A percentile compares a stretch with the other conserved stretches of the same genome.
Evolutionary conservation across 768 basidiomycete genomes (phyloP).

Genomic region (Tricholoma sp.): DNA sequence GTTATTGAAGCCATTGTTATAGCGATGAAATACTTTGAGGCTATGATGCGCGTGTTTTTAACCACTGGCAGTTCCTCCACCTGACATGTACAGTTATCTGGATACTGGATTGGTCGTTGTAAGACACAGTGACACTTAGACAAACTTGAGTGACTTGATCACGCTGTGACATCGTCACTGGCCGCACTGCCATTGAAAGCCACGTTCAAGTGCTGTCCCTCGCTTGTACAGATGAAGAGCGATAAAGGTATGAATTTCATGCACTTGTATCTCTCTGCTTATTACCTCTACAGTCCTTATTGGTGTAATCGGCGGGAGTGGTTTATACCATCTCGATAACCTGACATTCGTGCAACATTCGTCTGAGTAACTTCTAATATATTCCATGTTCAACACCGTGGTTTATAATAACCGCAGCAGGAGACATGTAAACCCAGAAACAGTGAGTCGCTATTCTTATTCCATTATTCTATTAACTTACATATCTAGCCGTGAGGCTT

Average conservation of each 20-base stretch:
- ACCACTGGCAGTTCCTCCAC: no score
- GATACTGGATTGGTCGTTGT: no score
- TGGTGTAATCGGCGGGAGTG: constrained; percentile 90
- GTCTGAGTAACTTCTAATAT: constrained; percentile 56
- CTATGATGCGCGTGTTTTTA: no score
- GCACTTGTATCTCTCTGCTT: neutral
- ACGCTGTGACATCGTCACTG: no score
- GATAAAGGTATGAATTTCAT: neutral
- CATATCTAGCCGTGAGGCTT: constrained; percentile 80
- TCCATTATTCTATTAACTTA: neutral
- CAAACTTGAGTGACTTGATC: no score
- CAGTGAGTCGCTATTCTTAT: constrained; percentile 42
- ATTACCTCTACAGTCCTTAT: constrained; percentile 57
- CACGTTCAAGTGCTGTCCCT: no score
- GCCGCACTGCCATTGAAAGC: no score
- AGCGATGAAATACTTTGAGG: no score
- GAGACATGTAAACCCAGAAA: constrained; percentile 73
- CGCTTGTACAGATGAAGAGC: neutral
- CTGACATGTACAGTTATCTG: no score
- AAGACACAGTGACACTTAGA: no score
- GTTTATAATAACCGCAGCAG: constrained; percentile 31
- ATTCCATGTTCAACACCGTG: neutral
- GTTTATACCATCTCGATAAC: constrained; percentile 91
- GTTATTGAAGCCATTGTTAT: no score
- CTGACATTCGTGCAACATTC: no score